Conservation (phyloP, 2,329 filamentous ascomycete species). For the Cercospora janseana region DNA sequence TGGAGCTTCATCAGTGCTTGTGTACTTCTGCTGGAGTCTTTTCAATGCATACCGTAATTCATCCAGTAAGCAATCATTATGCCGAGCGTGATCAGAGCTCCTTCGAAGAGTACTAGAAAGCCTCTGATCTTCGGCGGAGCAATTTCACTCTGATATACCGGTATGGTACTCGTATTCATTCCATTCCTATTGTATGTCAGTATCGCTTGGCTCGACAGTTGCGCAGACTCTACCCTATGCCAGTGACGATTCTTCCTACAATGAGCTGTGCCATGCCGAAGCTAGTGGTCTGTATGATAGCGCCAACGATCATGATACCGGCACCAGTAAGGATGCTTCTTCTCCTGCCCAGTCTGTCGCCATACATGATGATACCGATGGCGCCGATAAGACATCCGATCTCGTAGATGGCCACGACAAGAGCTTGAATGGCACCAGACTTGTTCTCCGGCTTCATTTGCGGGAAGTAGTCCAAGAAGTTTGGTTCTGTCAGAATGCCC, state of each 20-base stretch:
- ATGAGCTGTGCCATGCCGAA: conserved; percentile 48
- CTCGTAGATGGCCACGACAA: conserved; percentile 40
- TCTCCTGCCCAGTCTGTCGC: conserved; percentile 52
- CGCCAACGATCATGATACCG: conserved; percentile 51
- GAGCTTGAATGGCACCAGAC: conserved; percentile 34
- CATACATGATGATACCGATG: conserved; percentile 50
- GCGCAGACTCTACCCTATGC: conserved; percentile 54
- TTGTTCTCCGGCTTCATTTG: conserved; percentile 36
- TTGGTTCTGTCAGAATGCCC: conserved; percentile 44
- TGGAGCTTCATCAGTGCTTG: too few species aligned
- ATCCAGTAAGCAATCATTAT: too few species aligned
- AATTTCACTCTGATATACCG: conserved; percentile 54
- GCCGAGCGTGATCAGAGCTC: conserved; percentile 44
- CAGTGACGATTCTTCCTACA: conserved; percentile 52
- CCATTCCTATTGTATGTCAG: too few species aligned
- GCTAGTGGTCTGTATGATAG: conserved; percentile 48
- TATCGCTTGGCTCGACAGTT: conserved; percentile 28
- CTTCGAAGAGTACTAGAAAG: conserved; percentile 43
- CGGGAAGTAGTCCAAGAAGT: conserved; percentile 43
- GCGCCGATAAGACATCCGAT: conserved; percentile 52
- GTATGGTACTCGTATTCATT: conserved; percentile 41
- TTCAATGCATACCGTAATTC: too few species aligned
- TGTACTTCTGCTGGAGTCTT: too few species aligned
- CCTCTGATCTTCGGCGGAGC: conserved; percentile 50
- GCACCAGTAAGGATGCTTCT: conserved; percentile 52